Evolutionary conservation across 768 basidiomycete species (phyloP).

Genomic region (Hortiboletus campestris): DNA sequence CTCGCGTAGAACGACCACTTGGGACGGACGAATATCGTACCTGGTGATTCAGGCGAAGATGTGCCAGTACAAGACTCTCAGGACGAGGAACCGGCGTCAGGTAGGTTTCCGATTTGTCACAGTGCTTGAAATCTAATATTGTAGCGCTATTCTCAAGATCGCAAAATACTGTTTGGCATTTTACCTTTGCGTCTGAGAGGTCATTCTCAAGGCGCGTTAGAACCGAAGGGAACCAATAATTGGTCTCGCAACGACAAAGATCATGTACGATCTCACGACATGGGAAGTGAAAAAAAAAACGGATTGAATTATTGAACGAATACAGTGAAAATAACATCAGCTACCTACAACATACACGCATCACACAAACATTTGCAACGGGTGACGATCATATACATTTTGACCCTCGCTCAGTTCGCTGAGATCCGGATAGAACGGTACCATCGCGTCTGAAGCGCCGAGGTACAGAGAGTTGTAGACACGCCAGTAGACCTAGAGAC

Average conservation of each 20-base stretch:
- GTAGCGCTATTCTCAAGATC: too few species aligned
- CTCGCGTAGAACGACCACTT: too few species aligned
- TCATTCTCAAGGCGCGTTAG: too few species aligned
- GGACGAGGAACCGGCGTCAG: too few species aligned
- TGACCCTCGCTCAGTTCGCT: conserved; percentile 88
- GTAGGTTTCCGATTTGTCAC: too few species aligned
- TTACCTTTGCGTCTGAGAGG: neutral
- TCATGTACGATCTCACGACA: too few species aligned
- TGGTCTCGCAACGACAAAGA: too few species aligned
- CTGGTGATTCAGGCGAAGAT: too few species aligned
- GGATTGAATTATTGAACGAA: neutral
- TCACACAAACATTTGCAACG: conserved; percentile 81
- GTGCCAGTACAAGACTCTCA: too few species aligned
- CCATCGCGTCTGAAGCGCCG: conserved; percentile 86
- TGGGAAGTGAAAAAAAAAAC: neutral
- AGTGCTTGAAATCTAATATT: too few species aligned
- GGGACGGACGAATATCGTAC: too few species aligned
- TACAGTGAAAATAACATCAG: conserved; percentile 3
- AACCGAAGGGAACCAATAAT: too few species aligned
- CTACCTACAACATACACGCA: conserved; percentile 8
- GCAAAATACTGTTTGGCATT: neutral
- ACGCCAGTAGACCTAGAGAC: conserved; percentile 76
- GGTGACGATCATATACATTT: conserved; percentile 84
- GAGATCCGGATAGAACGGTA: conserved; percentile 93
- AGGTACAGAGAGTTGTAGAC: conserved; percentile 94